A percentile compares a stretch with the other conserved stretches of the same genome.
Evolutionary conservation across 148 eudicot genomes (phyloP).

Genomic region (Hydrangea macrophylla): DNA sequence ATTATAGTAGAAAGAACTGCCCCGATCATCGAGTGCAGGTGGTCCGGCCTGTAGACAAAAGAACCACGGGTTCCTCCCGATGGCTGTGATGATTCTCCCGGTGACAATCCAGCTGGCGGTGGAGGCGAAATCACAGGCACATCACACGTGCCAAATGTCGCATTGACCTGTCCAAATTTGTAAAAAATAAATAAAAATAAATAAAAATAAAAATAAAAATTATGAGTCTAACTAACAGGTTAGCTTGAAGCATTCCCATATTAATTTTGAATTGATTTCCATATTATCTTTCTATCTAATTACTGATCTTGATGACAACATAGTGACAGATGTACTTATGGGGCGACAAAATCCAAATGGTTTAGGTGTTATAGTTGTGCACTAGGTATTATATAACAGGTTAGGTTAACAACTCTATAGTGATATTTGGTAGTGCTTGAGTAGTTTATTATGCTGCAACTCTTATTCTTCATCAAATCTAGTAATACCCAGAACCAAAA

Average conservation of each 20-base stretch:
- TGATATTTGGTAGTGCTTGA: background rate
- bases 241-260: conserved; percentile 1
- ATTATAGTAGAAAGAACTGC: conserved; percentile 21
- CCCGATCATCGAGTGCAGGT: conserved; percentile 31
- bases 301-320: no score
- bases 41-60: conserved; percentile 10
- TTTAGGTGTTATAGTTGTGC: background rate
- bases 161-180: conserved; percentile 47
- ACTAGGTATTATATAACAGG: background rate
- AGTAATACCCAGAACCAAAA: background rate
- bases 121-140: conserved; percentile 74
- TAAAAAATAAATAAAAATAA: no score
- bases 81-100: conserved; percentile 10
- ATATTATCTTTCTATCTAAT: background rate
- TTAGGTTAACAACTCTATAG: background rate
- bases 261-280: background rate
- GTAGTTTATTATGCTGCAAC: background rate
- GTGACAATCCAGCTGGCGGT: conserved; percentile 58
- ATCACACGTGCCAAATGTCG: conserved; percentile 58
- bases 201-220: no score
- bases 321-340: background rate
- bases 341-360: background rate
- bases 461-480: background rate
- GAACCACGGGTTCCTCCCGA: conserved; percentile 6
- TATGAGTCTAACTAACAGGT: background rate